Percentiles rank a stretch among this genome's conserved stretches.
phyloP scores from a whole-genome alignment of 495 filamentous ascomycete species.

The Clavariopsis aquatica region DNA sequence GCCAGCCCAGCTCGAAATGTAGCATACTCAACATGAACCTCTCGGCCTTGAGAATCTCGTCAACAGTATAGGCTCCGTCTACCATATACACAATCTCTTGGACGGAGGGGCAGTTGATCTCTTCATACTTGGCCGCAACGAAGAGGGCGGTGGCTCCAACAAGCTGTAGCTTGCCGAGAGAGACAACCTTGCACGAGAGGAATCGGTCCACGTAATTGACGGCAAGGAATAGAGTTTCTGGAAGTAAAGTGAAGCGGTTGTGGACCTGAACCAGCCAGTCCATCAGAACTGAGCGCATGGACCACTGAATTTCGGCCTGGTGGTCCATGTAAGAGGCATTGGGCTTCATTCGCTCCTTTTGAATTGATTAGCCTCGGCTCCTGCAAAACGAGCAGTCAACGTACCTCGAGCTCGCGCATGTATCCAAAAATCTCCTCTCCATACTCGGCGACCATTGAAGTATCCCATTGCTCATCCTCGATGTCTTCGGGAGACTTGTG shows the following conservation, averaged over 20 bases:
- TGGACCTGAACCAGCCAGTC: slow-evolving; percentile 98
- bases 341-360: slow-evolving; percentile 74
- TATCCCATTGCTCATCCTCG: slow-evolving; percentile 87
- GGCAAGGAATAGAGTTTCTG: slow-evolving; percentile 90
- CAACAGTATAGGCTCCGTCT: slow-evolving; percentile 79
- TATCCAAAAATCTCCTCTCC: slow-evolving; percentile 92
- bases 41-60: slow-evolving; percentile 96
- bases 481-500: slow-evolving; percentile 62
- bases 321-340: slow-evolving; percentile 94
- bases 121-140: slow-evolving; percentile 96
- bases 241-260: slow-evolving; percentile 81
- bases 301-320: slow-evolving; percentile 97
- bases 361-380: not conserved
- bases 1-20: slow-evolving; percentile 92
- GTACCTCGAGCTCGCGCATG: slow-evolving; percentile 85
- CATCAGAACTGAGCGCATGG: slow-evolving; percentile 95
- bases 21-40: slow-evolving; percentile 97
- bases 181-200: slow-evolving; percentile 90
- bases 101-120: slow-evolving; percentile 94
- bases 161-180: slow-evolving; percentile 89
- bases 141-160: slow-evolving; percentile 96
- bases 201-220: slow-evolving; percentile 98
- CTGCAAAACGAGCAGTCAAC: not conserved
- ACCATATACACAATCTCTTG: slow-evolving; percentile 99
- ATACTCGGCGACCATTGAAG: slow-evolving; percentile 98